These are phyloP conservation scores for Phytopythium ostracodes DNA, from an alignment of 352 stramenopile species.

Conservation along the genomic window DNA sequence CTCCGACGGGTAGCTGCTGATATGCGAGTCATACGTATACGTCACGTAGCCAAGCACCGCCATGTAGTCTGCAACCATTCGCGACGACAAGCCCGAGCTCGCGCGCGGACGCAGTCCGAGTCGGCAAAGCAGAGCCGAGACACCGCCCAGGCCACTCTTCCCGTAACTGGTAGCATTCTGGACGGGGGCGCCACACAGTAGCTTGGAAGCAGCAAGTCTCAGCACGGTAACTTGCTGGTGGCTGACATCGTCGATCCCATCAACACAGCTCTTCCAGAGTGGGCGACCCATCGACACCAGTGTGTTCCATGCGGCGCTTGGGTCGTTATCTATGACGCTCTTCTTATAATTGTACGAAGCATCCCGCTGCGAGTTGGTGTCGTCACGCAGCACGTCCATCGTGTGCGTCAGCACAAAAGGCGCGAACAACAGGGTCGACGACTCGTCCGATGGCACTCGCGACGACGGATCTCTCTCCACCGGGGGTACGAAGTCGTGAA, in stretches of 20 bases:
- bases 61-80: not conserved
- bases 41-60: not conserved
- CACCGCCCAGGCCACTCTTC: not conserved
- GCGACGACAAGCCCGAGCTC: not conserved
- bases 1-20: not conserved
- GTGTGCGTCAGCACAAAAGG: not conserved
- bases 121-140: not conserved
- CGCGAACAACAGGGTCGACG: not conserved
- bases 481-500: too few relatives aligned
- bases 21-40: not conserved
- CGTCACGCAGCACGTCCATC: not conserved
- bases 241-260: not conserved
- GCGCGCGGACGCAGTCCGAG: not conserved
- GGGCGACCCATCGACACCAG: slow-evolving; percentile 3
- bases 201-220: not conserved
- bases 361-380: not conserved
- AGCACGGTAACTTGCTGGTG: not conserved
- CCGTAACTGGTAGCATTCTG: not conserved
- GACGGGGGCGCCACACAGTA: not conserved
- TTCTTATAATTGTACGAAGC: not conserved
- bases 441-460: too few relatives aligned
- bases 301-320: not conserved
- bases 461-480: too few relatives aligned
- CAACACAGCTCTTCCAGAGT: not conserved
- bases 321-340: not conserved